Evolutionary conservation across 2,329 filamentous ascomycete species (phyloP).

Genomic region (Rhynchosporium secalis): DNA sequence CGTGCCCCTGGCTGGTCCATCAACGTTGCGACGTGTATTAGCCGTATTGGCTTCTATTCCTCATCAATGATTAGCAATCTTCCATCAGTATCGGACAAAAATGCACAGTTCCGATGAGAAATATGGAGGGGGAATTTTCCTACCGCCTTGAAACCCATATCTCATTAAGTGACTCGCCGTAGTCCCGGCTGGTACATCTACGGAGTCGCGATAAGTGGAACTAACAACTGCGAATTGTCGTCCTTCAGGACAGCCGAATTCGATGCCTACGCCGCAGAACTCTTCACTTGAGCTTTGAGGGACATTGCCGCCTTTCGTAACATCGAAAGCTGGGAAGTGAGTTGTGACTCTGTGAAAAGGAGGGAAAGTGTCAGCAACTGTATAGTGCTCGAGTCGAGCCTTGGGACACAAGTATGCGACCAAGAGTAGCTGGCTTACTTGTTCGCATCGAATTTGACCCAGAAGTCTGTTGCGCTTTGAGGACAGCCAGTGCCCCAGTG

Average conservation of each 20-base stretch:
- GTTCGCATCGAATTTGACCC: constrained; percentile 1
- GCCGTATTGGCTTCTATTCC: neutral
- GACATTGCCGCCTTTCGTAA: neutral
- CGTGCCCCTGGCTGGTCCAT: neutral
- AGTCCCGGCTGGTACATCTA: constrained; percentile 1
- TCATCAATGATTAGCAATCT: neutral
- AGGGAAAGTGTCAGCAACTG: neutral
- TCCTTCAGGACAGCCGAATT: neutral
- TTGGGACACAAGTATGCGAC: too few species aligned
- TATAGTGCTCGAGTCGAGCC: neutral
- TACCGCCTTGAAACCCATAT: constrained; percentile 2
- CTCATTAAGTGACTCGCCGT: constrained; percentile 6
- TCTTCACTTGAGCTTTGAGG: constrained; percentile 3
- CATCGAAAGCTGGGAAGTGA: constrained; percentile 11
- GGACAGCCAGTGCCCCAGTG: constrained; percentile 7
- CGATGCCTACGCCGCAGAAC: constrained; percentile 3
- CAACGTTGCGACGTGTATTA: neutral
- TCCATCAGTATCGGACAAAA: too few species aligned
- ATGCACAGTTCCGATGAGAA: too few species aligned
- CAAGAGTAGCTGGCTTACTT: neutral
- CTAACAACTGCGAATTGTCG: constrained; percentile 9
- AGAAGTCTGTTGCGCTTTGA: constrained; percentile 3
- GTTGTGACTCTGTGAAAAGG: neutral
- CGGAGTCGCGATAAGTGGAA: neutral
- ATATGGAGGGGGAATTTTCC: neutral